These are phyloP conservation scores for Colletotrichum brevisporum DNA, from an alignment of 2,329 filamentous ascomycete species.

Conservation along the genomic window DNA sequence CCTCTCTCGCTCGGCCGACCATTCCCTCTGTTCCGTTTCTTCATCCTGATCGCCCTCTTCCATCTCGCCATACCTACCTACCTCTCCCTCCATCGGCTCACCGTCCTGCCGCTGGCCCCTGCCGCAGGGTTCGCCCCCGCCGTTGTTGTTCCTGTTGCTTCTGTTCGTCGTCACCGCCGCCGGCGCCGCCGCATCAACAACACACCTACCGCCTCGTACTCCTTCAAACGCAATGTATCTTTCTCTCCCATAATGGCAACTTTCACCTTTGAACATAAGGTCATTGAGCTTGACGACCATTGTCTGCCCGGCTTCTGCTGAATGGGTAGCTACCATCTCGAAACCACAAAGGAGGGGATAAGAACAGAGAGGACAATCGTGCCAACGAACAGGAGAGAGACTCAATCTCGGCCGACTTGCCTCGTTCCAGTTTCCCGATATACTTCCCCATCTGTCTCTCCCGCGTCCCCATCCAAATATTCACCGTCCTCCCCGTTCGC, in stretches of 20 bases:
- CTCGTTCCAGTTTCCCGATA: slow-evolving; percentile 32
- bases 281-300: slow-evolving; percentile 43
- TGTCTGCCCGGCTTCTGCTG: slow-evolving; percentile 39
- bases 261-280: slow-evolving; percentile 40
- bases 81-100: slow-evolving; percentile 26
- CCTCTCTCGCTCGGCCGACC: slow-evolving; percentile 33
- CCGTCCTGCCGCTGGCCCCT: slow-evolving; percentile 15
- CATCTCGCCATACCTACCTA: background rate
- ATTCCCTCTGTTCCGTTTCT: slow-evolving; percentile 35
- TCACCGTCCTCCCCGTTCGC: slow-evolving; percentile 16
- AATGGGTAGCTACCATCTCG: slow-evolving; percentile 25
- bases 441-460: slow-evolving; percentile 29
- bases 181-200: slow-evolving; percentile 9
- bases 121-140: slow-evolving; percentile 8
- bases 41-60: slow-evolving; percentile 40
- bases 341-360: slow-evolving; percentile 31
- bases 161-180: slow-evolving; percentile 20
- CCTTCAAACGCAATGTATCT: slow-evolving; percentile 17
- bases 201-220: slow-evolving; percentile 33
- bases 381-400: slow-evolving; percentile 16
- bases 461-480: slow-evolving; percentile 9
- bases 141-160: slow-evolving; percentile 13
- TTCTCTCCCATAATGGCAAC: slow-evolving; percentile 38
- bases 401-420: slow-evolving; percentile 27
- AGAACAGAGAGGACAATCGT: slow-evolving; percentile 32